phyloP scores from a whole-genome alignment of 108 stramenopile genomes.

The Hondaea fermentalgiana region DNA sequence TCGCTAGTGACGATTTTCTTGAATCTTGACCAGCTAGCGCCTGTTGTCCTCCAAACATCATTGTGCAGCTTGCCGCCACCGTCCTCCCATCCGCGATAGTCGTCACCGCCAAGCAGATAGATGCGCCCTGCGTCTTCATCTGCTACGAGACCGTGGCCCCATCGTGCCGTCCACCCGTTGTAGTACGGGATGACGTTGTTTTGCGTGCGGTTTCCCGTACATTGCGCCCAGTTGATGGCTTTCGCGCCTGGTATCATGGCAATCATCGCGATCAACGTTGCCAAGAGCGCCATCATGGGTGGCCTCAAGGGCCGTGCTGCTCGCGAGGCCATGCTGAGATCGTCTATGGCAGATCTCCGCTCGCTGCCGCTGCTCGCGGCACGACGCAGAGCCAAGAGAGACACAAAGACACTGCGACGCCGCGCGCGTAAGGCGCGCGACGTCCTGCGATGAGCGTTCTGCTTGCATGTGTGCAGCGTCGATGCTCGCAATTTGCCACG shows the following conservation, averaged over 20 bases:
- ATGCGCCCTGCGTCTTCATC: background rate
- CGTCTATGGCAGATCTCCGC: too few species aligned
- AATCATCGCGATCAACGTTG: background rate
- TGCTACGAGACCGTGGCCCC: background rate
- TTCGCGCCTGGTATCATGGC: background rate
- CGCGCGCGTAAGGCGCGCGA: too few species aligned
- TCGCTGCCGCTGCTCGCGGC: too few species aligned
- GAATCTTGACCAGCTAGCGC: background rate
- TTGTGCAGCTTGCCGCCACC: background rate
- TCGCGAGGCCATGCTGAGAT: too few species aligned
- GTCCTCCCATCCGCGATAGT: background rate
- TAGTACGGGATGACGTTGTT: background rate
- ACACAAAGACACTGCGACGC: too few species aligned
- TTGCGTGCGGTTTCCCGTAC: background rate
- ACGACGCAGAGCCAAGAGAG: too few species aligned
- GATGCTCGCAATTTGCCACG: too few species aligned
- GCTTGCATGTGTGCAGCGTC: too few species aligned
- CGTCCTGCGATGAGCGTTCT: too few species aligned
- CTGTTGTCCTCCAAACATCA: background rate
- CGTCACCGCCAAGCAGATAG: background rate
- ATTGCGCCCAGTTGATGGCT: background rate
- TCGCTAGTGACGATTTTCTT: background rate
- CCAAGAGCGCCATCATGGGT: too few species aligned
- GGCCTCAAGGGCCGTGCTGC: too few species aligned
- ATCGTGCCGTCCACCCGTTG: background rate